These are phyloP conservation scores for Hordeum pubiflorum DNA, from an alignment of 202 grass and related monocot species.

Conservation along the genomic window DNA sequence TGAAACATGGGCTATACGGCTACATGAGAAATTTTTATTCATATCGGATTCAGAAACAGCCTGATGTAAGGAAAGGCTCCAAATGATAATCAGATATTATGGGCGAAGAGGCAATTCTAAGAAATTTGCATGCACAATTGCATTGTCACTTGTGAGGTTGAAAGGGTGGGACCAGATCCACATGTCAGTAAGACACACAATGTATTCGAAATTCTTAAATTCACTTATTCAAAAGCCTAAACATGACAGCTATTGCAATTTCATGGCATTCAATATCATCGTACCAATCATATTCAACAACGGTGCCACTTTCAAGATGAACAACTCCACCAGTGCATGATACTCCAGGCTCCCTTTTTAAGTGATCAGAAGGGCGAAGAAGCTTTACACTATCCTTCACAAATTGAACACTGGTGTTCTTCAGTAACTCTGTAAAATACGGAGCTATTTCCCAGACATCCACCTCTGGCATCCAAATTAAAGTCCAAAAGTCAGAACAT, in stretches of 20 bases:
- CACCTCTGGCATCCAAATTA: constrained; percentile 62
- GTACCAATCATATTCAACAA: constrained; percentile 98
- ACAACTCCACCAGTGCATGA: constrained; percentile 63
- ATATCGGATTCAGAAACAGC: background rate
- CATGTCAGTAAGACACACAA: background rate
- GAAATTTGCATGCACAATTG: background rate
- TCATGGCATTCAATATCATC: constrained; percentile 15
- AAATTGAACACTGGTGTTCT: constrained; percentile 70
- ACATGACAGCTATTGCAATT: background rate
- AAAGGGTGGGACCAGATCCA: background rate
- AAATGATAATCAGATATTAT: background rate
- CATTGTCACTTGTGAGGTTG: background rate
- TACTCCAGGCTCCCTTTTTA: constrained; percentile 36
- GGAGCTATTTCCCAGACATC: constrained; percentile 96
- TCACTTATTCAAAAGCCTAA: background rate
- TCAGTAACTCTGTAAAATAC: constrained; percentile 77
- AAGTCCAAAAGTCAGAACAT: constrained; percentile 16
- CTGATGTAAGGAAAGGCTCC: background rate
- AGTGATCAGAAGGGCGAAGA: constrained; percentile 73
- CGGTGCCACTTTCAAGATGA: constrained; percentile 76
- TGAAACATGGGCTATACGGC: background rate
- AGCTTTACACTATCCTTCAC: constrained; percentile 79
- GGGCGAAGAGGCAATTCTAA: background rate
- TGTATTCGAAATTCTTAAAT: background rate
- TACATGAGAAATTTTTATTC: background rate